Conservation (phyloP, 2,329 filamentous ascomycete species). For the Blumeria hordei region DNA sequence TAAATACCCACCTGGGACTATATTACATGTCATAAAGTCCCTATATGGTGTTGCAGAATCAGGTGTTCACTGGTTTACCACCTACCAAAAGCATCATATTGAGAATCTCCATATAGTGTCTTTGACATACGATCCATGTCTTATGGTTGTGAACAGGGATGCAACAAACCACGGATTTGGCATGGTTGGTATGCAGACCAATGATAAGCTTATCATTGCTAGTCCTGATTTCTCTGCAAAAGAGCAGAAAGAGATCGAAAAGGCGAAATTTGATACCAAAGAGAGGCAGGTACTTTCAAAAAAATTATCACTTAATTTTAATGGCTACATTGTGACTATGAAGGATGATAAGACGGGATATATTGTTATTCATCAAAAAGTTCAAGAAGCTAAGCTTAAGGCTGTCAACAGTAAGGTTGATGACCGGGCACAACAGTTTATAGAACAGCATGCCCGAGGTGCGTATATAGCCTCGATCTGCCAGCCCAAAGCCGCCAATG, state of each 20-base stretch:
- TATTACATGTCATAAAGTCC: background rate
- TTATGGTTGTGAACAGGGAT: background rate
- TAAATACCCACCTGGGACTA: background rate
- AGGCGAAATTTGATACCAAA: conserved; percentile 1
- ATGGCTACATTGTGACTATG: background rate
- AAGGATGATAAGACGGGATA: background rate
- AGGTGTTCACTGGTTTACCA: background rate
- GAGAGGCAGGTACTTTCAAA: no score
- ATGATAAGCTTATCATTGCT: conserved; percentile 1
- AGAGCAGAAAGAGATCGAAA: no score
- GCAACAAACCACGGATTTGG: background rate
- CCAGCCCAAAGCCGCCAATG: conserved; percentile 2
- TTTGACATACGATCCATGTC: conserved; percentile 2
- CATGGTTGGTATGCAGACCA: conserved; percentile 2
- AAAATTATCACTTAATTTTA: no score
- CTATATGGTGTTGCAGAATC: background rate
- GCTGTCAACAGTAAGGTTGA: background rate
- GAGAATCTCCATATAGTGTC: background rate
- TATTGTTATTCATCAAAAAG: background rate
- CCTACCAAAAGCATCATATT: background rate
- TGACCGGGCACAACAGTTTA: background rate
- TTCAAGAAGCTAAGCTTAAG: background rate
- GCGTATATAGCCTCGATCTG: conserved; percentile 1
- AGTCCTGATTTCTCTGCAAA: background rate
- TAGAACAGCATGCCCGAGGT: conserved; percentile 1